phyloP scores from a whole-genome alignment of 495 filamentous ascomycete genomes.

The Podospora fimiseda region DNA sequence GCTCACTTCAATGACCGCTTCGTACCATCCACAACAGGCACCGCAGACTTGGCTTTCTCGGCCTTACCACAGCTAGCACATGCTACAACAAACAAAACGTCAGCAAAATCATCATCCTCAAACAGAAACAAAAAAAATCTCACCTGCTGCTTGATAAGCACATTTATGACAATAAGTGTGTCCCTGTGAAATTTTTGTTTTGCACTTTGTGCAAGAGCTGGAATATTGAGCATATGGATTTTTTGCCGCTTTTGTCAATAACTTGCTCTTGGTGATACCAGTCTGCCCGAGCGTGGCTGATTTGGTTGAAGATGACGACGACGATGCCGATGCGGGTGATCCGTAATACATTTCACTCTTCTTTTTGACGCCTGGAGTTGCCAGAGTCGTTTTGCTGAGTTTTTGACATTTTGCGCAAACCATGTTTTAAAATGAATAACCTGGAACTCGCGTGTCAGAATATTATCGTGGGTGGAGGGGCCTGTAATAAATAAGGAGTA shows the following conservation, averaged over 20 bases:
- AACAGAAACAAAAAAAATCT: constrained; percentile 11
- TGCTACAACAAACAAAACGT: constrained; percentile 30
- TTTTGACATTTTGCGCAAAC: constrained; percentile 65
- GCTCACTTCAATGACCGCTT: constrained; percentile 60
- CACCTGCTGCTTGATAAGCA: constrained; percentile 60
- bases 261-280: constrained; percentile 55
- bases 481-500: background rate
- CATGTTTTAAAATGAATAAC: constrained; percentile 38
- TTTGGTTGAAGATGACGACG: constrained; percentile 33
- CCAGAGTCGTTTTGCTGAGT: constrained; percentile 56
- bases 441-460: background rate
- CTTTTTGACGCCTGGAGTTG: constrained; percentile 63
- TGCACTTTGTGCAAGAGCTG: constrained; percentile 53
- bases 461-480: background rate
- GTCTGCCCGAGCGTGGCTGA: constrained; percentile 51
- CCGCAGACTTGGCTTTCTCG: constrained; percentile 43
- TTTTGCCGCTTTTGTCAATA: constrained; percentile 60
- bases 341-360: constrained; percentile 69
- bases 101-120: constrained; percentile 11
- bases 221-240: constrained; percentile 66
- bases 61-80: constrained; percentile 64
- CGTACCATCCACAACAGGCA: constrained; percentile 53
- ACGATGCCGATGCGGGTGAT: constrained; percentile 47
- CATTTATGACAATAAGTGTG: constrained; percentile 58
- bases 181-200: constrained; percentile 59